Evolutionary conservation across 192 early-diverging fungal species (phyloP).

Genomic region (Coemansia nantahalensis): DNA sequence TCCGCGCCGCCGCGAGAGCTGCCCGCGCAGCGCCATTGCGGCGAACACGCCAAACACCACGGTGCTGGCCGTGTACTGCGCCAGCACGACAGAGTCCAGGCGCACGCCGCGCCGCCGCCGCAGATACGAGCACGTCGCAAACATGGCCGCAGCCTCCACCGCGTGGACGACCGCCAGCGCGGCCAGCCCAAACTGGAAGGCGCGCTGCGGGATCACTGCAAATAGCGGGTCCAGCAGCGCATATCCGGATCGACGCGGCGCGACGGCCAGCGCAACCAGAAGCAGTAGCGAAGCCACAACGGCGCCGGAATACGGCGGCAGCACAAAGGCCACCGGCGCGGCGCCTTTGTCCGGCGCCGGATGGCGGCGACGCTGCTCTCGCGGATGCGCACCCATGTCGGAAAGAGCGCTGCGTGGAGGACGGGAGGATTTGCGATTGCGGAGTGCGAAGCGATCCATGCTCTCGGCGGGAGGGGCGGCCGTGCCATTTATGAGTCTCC

Average conservation of each 20-base stretch:
- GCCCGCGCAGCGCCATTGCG: not conserved
- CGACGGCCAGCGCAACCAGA: not conserved
- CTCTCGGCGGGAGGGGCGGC: no score
- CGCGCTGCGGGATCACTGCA: not conserved
- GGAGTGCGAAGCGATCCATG: no score
- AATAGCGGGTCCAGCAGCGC: not conserved
- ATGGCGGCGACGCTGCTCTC: no score
- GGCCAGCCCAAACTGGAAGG: conserved; percentile 1
- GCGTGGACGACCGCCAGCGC: not conserved
- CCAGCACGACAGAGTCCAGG: not conserved
- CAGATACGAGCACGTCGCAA: conserved; percentile 1
- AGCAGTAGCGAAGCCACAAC: not conserved
- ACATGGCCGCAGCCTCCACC: conserved; percentile 1
- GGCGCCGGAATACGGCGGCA: not conserved
- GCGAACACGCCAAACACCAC: conserved; percentile 11
- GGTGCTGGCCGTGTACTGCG: conserved; percentile 3
- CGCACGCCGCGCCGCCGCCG: not conserved
- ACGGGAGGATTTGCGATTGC: no score
- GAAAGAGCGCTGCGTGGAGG: no score
- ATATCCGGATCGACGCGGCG: conserved; percentile 2
- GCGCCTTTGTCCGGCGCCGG: no score
- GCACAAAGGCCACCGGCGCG: not conserved
- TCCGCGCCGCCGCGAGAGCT: not conserved
- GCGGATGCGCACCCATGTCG: no score
- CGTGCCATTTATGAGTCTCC: no score